Conservation (phyloP, 2,329 filamentous ascomycete species). For the Fusarium decemcellulare region DNA sequence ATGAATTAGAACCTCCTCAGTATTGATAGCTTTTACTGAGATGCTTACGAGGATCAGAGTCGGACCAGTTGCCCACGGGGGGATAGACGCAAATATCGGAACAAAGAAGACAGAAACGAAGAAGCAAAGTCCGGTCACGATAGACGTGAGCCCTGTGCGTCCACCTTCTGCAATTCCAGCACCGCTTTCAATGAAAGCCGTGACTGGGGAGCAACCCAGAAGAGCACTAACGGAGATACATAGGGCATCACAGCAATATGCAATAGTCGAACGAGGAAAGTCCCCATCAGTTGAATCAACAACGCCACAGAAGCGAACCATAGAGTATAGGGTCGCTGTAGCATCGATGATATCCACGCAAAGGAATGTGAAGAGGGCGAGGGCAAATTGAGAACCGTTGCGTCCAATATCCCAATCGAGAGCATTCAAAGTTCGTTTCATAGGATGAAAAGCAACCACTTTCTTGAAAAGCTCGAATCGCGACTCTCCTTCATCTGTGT, state of each 20-base stretch:
- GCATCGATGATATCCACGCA: slow-evolving; percentile 82
- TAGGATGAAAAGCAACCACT: slow-evolving; percentile 83
- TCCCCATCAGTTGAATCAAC: slow-evolving; percentile 75
- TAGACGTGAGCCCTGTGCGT: slow-evolving; percentile 76
- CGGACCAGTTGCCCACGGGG: slow-evolving; percentile 82
- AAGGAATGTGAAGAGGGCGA: slow-evolving; percentile 81
- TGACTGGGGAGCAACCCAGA: slow-evolving; percentile 76
- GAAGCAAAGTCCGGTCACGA: slow-evolving; percentile 76
- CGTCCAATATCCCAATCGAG: slow-evolving; percentile 78
- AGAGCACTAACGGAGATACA: slow-evolving; percentile 77
- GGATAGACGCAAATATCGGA: slow-evolving; percentile 79
- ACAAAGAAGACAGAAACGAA: slow-evolving; percentile 78
- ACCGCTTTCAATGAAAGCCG: slow-evolving; percentile 78
- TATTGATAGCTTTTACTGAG: no score
- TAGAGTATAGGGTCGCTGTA: slow-evolving; percentile 79
- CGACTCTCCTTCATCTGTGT: slow-evolving; percentile 74
- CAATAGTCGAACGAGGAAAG: slow-evolving; percentile 84
- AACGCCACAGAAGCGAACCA: slow-evolving; percentile 77
- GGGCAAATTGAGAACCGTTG: slow-evolving; percentile 78
- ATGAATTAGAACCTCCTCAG: not conserved
- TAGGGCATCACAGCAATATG: slow-evolving; percentile 77
- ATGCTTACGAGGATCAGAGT: slow-evolving; percentile 73
- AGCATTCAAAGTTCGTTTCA: slow-evolving; percentile 73
- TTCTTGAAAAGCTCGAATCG: slow-evolving; percentile 85
- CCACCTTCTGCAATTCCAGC: slow-evolving; percentile 80